Evolutionary conservation across 768 basidiomycete species (phyloP).

Genomic region (Xanthoconium stramineum): DNA sequence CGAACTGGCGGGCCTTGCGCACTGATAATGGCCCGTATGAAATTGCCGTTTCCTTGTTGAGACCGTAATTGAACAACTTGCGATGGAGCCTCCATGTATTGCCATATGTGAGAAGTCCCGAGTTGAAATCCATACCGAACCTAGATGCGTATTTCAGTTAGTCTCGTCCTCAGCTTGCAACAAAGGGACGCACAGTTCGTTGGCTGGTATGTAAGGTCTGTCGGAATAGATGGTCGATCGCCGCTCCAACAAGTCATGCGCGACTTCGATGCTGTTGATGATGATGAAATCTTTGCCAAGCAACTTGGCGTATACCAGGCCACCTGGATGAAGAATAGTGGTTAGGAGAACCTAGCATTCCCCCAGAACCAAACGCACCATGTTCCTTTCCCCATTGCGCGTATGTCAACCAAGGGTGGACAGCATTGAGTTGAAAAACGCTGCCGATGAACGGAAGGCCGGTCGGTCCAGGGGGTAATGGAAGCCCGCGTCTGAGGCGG

Average conservation of each 20-base stretch:
- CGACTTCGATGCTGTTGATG: slow-evolving; percentile 20
- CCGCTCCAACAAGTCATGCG: slow-evolving; percentile 23
- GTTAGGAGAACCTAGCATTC: background rate
- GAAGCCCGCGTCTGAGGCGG: slow-evolving; percentile 14
- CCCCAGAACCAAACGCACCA: slow-evolving; percentile 14
- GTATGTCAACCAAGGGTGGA: slow-evolving; percentile 32
- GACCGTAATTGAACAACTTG: slow-evolving; percentile 18
- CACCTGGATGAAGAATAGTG: slow-evolving; percentile 10
- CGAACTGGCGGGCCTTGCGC: slow-evolving; percentile 20
- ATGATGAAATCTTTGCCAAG: slow-evolving; percentile 29
- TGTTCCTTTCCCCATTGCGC: slow-evolving; percentile 33
- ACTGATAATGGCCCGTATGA: slow-evolving; percentile 17
- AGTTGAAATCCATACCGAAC: slow-evolving; percentile 31
- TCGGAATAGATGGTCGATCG: slow-evolving; percentile 29
- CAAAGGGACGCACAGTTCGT: slow-evolving; percentile 13
- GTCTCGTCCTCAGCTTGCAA: background rate
- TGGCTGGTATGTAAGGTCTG: slow-evolving; percentile 22
- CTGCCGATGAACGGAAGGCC: slow-evolving; percentile 37
- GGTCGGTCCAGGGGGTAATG: slow-evolving; percentile 51
- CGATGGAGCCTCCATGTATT: slow-evolving; percentile 30
- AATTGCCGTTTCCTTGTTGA: slow-evolving; percentile 15
- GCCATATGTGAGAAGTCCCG: slow-evolving; percentile 30
- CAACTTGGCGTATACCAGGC: slow-evolving; percentile 23
- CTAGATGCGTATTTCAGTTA: slow-evolving; percentile 7
- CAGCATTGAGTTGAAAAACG: slow-evolving; percentile 16